Base-by-base conservation (phyloP, 345 rosid species). In the Gossypium herbaceum region DNA sequence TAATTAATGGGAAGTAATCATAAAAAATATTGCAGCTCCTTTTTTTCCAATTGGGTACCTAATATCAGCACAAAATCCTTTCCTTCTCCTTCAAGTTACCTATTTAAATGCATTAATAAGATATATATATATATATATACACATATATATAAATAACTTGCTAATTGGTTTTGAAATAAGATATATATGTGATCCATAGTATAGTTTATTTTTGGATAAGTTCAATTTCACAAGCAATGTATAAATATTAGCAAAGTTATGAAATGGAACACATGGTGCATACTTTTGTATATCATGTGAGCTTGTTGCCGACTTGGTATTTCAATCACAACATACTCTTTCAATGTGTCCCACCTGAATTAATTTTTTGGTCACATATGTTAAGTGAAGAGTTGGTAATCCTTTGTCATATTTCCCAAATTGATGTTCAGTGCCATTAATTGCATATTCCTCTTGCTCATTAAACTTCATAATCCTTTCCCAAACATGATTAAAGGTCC, bases 291-390 rank as follows among this genome's bases (percentile, higher is more conserved):
- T 11, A 20, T 50, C 60, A 50, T 51, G 73, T 69, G 73, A 39
- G 45, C 60, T 69, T 25, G 73, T 6, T 51, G 47, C 60, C 45
- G 45, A 69, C 73, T 69, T 69, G 60, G 25, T 24, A 27, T 51
- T 69, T 51, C 59, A 69, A 27, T 69, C 60, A 51, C 45, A 69
- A 51, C 57, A 47, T 22, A 47, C 11, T 68, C 56, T 44, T 68
- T n/a, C n/a, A 47, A 29, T 17, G 15, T 51, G 73, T 51, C 73
- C 73, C 47, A 69, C 56, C 59, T 51, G 59, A 51, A 69, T 51
- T 69, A 27, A 51, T 8, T 51, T 10, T 17, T 69, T 69, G 59
- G 43, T 16, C 34, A 50, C 12, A 68, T 24, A 8, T n/a, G 54
- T 12, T n/a, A 68, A 68, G 56, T 47, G 56, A 68, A 22, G 41